Base-by-base conservation (phyloP, 2,329 filamentous ascomycete species). In the Penicillium sp. region DNA sequence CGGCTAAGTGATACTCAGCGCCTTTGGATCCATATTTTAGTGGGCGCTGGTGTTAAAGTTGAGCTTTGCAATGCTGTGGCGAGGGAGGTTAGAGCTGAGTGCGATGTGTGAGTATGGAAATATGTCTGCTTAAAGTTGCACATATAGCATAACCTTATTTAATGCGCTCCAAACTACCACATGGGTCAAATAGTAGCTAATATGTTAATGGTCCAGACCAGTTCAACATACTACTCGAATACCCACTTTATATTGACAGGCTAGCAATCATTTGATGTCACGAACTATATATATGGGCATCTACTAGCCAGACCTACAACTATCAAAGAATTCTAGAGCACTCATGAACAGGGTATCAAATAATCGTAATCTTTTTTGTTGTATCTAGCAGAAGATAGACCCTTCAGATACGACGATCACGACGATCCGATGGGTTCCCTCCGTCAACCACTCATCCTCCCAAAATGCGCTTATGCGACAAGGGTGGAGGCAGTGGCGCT, bases 21-120 rank as follows among this genome's bases (percentile, higher is more conserved):
- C 65, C 82, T 99, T 64, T 99, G 94, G 94, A 96, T 97, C 68
- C 91, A 97, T 79, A 91, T 97, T 8, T 81, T 99, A 52, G 88
- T 87, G 8, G 87, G 88, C 1, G 92, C 92, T 1, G 93, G 94
- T 2, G 83, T 97, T 39, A 84, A 82, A 64, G 93, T 97, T 29
- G 92, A 96, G 66, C 79, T 97, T 62, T 95, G 84, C 64, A 82
- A 85, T 74, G 85, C 84, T 25, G 80, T 86, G 63, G 84, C 85
- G 7, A 80, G 73, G 63, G 83, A 86, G 68, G 79, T 86, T 5
- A 72, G 72, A 53, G 62, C 46, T n/a, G 43, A 55, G 0, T 58
- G 53, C 27, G 39, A 52, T 19, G 1, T 16, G 21, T 50, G 13
- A 50, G 19, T 27, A 27, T 7, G 7, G 5, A 25, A 11, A 34